Evolutionary conservation across 495 filamentous ascomycete species (phyloP).

Genomic region (Hyaloscypha hepaticicola): DNA sequence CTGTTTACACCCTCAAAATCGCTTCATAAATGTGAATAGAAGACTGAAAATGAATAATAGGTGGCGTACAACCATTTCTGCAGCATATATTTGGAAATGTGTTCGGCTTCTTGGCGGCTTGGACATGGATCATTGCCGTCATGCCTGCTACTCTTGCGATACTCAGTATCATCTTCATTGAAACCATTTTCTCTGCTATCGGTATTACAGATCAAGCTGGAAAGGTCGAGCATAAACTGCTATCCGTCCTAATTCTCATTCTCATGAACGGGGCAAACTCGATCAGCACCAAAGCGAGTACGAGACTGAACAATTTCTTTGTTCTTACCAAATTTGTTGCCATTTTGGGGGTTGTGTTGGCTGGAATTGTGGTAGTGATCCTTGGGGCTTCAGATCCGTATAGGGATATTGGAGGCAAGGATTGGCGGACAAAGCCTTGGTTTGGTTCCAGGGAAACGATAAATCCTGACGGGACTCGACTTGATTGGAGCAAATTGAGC

Average conservation of each 20-base stretch:
- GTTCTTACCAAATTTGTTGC: conserved; percentile 49
- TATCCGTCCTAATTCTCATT: conserved; percentile 45
- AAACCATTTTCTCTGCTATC: conserved; percentile 50
- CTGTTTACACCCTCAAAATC: conserved; percentile 21
- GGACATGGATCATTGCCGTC: conserved; percentile 58
- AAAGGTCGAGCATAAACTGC: conserved; percentile 44
- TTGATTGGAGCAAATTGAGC: conserved; percentile 46
- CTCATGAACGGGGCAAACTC: conserved; percentile 51
- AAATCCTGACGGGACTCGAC: conserved; percentile 45
- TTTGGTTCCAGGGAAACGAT: conserved; percentile 45
- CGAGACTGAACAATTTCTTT: conserved; percentile 53
- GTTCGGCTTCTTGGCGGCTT: conserved; percentile 53
- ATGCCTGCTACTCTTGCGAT: conserved; percentile 59
- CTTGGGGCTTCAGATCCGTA: conserved; percentile 36
- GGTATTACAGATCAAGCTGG: conserved; percentile 45
- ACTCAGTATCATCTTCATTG: conserved; percentile 57
- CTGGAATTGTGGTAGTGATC: conserved; percentile 45
- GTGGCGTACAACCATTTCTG: conserved; percentile 55
- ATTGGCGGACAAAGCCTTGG: conserved; percentile 54
- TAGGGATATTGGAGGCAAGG: conserved; percentile 42
- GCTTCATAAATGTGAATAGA: not conserved
- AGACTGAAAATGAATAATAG: conserved; percentile 24
- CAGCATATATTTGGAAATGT: conserved; percentile 55
- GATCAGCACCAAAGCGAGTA: conserved; percentile 55
- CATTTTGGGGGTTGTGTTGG: conserved; percentile 47